phyloP scores from a whole-genome alignment of 495 filamentous ascomycete species.

The Xylaria scruposa region DNA sequence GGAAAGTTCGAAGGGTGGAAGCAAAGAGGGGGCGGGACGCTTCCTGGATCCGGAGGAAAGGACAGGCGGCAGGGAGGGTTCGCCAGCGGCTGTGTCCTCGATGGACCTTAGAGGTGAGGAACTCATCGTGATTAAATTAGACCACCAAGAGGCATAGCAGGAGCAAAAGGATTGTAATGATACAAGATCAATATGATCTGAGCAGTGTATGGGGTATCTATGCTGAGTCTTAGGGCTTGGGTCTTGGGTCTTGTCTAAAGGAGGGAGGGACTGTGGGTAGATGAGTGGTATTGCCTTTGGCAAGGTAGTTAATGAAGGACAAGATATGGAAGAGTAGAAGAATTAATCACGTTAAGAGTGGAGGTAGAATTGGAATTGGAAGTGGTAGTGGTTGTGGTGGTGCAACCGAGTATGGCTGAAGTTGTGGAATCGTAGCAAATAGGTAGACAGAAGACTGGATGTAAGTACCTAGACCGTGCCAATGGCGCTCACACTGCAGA shows the following conservation, averaged over 20 bases:
- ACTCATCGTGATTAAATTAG: slow-evolving; percentile 32
- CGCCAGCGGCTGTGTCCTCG: slow-evolving; percentile 30
- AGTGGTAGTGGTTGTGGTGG: neutral
- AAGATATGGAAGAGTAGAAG: neutral
- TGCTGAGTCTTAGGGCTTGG: neutral
- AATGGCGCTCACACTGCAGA: slow-evolving; percentile 29
- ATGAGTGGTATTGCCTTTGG: neutral
- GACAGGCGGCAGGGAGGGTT: slow-evolving; percentile 38
- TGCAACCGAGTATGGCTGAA: neutral
- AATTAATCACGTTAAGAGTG: slow-evolving; percentile 7
- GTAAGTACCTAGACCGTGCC: slow-evolving; percentile 22
- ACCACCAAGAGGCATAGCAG: slow-evolving; percentile 34
- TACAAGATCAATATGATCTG: too few relatives aligned
- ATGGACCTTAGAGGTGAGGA: slow-evolving; percentile 41
- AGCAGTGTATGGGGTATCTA: slow-evolving; percentile 8
- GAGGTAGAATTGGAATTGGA: slow-evolving; percentile 3
- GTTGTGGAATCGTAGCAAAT: slow-evolving; percentile 8
- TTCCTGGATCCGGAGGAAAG: slow-evolving; percentile 65
- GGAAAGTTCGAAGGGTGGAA: slow-evolving; percentile 93
- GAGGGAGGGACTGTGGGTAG: neutral
- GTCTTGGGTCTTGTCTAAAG: neutral
- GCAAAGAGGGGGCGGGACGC: slow-evolving; percentile 77
- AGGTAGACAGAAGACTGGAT: neutral
- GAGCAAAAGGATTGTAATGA: neutral
- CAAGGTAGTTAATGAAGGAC: neutral